Evolutionary conservation across 345 rosid genomes (phyloP).

Genomic region (Euphorbia peplus): DNA sequence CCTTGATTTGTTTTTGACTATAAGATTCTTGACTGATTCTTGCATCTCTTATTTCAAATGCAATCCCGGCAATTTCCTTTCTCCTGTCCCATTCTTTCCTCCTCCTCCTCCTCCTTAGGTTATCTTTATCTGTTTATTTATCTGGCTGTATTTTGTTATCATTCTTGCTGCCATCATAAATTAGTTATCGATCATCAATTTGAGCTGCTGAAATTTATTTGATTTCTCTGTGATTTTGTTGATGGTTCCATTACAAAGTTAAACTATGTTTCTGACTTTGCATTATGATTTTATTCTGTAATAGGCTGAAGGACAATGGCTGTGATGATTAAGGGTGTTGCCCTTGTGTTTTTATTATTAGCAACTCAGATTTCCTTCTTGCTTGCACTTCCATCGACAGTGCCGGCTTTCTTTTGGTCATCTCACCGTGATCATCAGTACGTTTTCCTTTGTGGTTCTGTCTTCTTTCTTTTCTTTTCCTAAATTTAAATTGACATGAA

Average conservation of each 20-base stretch:
- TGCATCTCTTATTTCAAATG: neutral
- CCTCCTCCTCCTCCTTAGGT: neutral
- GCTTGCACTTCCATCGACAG: slow-evolving; percentile 44
- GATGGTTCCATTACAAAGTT: neutral
- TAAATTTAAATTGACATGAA: neutral
- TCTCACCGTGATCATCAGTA: slow-evolving; percentile 33
- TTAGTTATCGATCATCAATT: neutral
- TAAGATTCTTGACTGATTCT: neutral
- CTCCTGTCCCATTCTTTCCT: neutral
- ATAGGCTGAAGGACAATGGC: neutral
- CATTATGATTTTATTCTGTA: neutral
- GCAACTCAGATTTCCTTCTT: slow-evolving; percentile 31
- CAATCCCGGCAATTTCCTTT: neutral
- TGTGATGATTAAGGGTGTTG: neutral
- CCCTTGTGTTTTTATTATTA: neutral
- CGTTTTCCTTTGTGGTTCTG: neutral
- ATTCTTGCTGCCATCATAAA: neutral
- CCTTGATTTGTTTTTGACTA: neutral
- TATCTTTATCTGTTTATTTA: neutral
- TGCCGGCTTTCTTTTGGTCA: slow-evolving; percentile 87
- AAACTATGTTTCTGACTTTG: neutral
- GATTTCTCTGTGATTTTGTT: neutral
- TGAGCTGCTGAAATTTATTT: neutral
- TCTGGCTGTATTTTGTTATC: neutral
- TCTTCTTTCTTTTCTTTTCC: no score